Base-by-base conservation (phyloP, 2,329 filamentous ascomycete species). In the Passalora sequoiae region DNA sequence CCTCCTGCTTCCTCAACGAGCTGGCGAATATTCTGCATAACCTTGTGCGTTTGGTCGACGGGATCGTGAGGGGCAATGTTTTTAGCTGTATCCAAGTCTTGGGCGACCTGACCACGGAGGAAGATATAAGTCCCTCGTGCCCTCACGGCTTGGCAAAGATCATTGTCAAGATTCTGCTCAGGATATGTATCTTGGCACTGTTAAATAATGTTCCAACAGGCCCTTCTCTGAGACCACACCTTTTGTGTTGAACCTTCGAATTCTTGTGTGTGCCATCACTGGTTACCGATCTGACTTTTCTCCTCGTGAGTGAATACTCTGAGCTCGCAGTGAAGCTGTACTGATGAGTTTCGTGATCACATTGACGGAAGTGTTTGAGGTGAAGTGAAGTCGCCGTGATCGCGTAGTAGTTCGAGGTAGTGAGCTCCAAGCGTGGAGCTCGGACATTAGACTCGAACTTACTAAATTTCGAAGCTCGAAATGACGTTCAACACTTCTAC, bases 1-100 rank as follows among this genome's bases (percentile, higher is more conserved):
- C 33, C 33, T 4, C 33, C 33, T 8, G 33, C 33, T 13, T 37
- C 20, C 19, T 24, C 33, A 5, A 37, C 16, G 4, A 37, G 33
- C 19, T 37, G 33, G 6, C 20, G 33, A 12, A 37, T 37, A 22
- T 37, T 37, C 33, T 37, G 6, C 33, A 37, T 37, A 7, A 37
- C 33, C n/a, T 37, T 37, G 20, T 37, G 33, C 4, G 33, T 37
- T 21, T 37, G 33, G n/a, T 37, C 33, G 33, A 37, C 33, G 5
- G 33, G 33, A 21, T 37, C 33, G 17, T 37, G 33, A 13, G 4
- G 6, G 4, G 6, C 6, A 20, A 37, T 24, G 20, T 24, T 24
- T 20, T 37, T 6, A 4, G 33, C 20, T 8, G 33, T 37, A 20
- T 37, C 20, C 17, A 37, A 20, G 20, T 37, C 33, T 24, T 37